phyloP scores from a whole-genome alignment of 1,284 basidiomycete genomes.

The Rhodotorula sp. region DNA sequence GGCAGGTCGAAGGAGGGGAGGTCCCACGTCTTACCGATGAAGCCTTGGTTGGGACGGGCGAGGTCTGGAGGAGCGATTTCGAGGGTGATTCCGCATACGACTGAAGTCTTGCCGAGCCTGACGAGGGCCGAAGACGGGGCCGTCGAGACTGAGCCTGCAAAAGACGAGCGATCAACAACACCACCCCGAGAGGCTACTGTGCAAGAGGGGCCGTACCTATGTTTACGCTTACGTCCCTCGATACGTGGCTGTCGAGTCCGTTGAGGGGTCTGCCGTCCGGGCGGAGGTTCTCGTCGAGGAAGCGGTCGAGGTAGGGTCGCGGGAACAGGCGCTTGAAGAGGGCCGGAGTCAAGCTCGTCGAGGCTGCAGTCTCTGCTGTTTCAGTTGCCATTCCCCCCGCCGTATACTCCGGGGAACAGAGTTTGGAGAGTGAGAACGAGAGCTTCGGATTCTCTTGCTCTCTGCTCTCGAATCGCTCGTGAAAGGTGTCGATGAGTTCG shows the following conservation, averaged over 20 bases:
- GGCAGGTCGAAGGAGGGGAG: neutral
- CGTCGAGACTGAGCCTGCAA: constrained; percentile 77
- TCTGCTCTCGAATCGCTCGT: neutral
- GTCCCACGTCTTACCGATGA: constrained; percentile 61
- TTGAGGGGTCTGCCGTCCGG: constrained; percentile 65
- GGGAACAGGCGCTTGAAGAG: constrained; percentile 82
- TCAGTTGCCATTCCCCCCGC: too few species aligned
- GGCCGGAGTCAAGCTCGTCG: constrained; percentile 47
- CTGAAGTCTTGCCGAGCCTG: constrained; percentile 81
- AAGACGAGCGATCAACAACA: neutral
- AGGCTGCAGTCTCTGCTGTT: neutral
- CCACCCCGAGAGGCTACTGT: too few species aligned
- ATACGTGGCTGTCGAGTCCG: constrained; percentile 14
- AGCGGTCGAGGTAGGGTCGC: constrained; percentile 72
- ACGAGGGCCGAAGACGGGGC: constrained; percentile 87
- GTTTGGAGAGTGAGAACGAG: neutral
- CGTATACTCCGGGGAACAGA: neutral
- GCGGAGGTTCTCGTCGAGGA: constrained; percentile 66
- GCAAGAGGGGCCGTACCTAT: constrained; percentile 58
- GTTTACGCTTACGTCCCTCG: constrained; percentile 67
- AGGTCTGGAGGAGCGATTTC: constrained; percentile 86
- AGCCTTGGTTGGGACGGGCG: constrained; percentile 70
- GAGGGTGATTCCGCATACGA: constrained; percentile 92
- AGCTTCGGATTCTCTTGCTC: neutral
- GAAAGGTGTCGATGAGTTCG: too few species aligned